Conservation (phyloP, 2,329 filamentous ascomycete genomes). For the Fusarium sp. region DNA sequence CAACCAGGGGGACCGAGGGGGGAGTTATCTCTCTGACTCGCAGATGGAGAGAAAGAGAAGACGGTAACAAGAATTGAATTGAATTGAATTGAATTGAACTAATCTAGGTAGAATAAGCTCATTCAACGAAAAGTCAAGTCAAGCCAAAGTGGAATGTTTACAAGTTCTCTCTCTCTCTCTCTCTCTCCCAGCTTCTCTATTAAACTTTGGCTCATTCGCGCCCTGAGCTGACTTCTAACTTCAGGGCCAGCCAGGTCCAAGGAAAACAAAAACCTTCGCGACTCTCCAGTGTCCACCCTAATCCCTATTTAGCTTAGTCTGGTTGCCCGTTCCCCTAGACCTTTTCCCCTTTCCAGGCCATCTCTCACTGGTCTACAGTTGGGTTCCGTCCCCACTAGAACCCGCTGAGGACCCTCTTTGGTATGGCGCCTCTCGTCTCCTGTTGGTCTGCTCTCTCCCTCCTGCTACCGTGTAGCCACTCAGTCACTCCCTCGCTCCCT, state of each 20-base stretch:
- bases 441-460: conserved; percentile 40
- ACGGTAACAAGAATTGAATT: neutral
- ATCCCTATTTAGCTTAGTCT: conserved; percentile 26
- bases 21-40: conserved; percentile 14
- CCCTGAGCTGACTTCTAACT: conserved; percentile 2
- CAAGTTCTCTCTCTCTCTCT: no score
- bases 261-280: conserved; percentile 28
- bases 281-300: conserved; percentile 13
- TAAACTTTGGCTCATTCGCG: neutral
- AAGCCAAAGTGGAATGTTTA: no score
- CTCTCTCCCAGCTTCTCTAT: neutral
- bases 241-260: conserved; percentile 13
- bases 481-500: conserved; percentile 37
- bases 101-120: no score
- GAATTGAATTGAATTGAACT: no score
- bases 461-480: conserved; percentile 33
- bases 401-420: conserved; percentile 30
- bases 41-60: neutral
- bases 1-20: conserved; percentile 24
- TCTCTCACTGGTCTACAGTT: conserved; percentile 14
- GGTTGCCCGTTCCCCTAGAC: conserved; percentile 4
- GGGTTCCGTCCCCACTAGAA: conserved; percentile 12
- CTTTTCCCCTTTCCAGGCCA: conserved; percentile 36
- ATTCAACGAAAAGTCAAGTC: no score
- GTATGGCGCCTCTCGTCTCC: conserved; percentile 38